phyloP scores from a whole-genome alignment of 2,329 filamentous ascomycete genomes.

The Trichoderma atroviride region DNA sequence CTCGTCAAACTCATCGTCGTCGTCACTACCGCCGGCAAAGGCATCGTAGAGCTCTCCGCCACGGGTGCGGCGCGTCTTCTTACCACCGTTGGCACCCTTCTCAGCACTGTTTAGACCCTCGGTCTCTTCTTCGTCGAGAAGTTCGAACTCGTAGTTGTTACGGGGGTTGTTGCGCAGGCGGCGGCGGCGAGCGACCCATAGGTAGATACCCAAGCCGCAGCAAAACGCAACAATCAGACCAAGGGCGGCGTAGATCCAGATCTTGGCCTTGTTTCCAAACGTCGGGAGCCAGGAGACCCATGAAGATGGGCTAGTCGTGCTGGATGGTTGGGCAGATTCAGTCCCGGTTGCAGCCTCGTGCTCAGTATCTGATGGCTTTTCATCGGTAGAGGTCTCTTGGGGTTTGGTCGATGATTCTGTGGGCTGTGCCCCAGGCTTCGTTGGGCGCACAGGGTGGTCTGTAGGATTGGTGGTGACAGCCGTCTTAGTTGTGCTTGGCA shows the following conservation, averaged over 20 bases:
- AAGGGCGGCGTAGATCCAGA: slow-evolving; percentile 90
- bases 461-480: slow-evolving; percentile 52
- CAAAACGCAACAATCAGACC: slow-evolving; percentile 87
- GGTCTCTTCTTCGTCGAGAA: slow-evolving; percentile 80
- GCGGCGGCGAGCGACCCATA: slow-evolving; percentile 77
- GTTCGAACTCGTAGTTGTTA: slow-evolving; percentile 91
- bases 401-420: slow-evolving; percentile 43
- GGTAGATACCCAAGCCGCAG: slow-evolving; percentile 75
- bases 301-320: slow-evolving; percentile 57
- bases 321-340: slow-evolving; percentile 40
- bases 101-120: slow-evolving; percentile 55
- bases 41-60: slow-evolving; percentile 96
- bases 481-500: slow-evolving; percentile 46
- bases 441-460: slow-evolving; percentile 66
- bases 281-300: slow-evolving; percentile 87
- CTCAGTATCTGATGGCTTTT: slow-evolving; percentile 32
- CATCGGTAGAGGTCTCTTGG: slow-evolving; percentile 38
- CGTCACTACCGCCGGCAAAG: slow-evolving; percentile 83
- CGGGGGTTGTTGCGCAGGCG: slow-evolving; percentile 73
- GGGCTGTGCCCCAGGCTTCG: slow-evolving; percentile 49
- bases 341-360: slow-evolving; percentile 38
- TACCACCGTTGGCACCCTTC: slow-evolving; percentile 47
- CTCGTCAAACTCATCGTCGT: slow-evolving; percentile 57
- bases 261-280: slow-evolving; percentile 83
- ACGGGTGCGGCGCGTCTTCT: slow-evolving; percentile 55